Evolutionary conservation across 768 basidiomycete genomes (phyloP).

Genomic region (Trametes maxima): DNA sequence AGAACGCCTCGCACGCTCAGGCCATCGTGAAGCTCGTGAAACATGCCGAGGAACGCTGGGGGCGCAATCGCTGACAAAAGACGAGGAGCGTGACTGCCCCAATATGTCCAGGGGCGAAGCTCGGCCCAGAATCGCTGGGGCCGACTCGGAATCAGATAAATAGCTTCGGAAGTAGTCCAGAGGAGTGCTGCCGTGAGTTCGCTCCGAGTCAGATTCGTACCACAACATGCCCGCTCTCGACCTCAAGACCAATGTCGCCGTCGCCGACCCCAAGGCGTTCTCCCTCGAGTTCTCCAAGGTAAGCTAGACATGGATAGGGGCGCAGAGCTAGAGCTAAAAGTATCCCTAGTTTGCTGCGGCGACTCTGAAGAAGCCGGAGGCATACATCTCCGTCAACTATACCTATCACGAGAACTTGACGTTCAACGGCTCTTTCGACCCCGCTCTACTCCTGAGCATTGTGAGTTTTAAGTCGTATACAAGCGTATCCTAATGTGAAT

Average conservation of each 20-base stretch:
- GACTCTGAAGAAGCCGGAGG: constrained; percentile 56
- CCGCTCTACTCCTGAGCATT: constrained; percentile 59
- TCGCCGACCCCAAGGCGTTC: constrained; percentile 40
- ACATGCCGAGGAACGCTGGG: background rate
- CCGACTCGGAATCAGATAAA: constrained; percentile 7
- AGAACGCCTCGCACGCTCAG: constrained; percentile 4
- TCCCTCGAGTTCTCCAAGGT: constrained; percentile 62
- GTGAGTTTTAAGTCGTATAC: constrained; percentile 42
- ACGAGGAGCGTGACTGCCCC: too few species aligned
- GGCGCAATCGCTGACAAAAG: background rate
- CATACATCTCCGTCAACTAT: constrained; percentile 55
- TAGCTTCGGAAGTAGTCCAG: background rate
- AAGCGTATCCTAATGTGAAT: too few species aligned
- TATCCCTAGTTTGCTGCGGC: constrained; percentile 51
- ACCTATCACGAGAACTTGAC: constrained; percentile 61
- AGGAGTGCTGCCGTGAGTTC: background rate
- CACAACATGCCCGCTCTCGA: constrained; percentile 41
- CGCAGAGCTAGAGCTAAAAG: background rate
- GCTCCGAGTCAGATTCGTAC: background rate
- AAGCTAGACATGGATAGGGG: constrained; percentile 1
- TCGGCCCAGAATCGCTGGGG: too few species aligned
- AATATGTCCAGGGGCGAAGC: too few species aligned
- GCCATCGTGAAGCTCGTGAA: background rate
- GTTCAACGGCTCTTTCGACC: constrained; percentile 65
- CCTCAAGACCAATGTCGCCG: constrained; percentile 43